A percentile compares a stretch with the other conserved stretches of the same genome.
Evolutionary conservation across 257 asterid species (phyloP).

Genomic region (Plantago major): DNA sequence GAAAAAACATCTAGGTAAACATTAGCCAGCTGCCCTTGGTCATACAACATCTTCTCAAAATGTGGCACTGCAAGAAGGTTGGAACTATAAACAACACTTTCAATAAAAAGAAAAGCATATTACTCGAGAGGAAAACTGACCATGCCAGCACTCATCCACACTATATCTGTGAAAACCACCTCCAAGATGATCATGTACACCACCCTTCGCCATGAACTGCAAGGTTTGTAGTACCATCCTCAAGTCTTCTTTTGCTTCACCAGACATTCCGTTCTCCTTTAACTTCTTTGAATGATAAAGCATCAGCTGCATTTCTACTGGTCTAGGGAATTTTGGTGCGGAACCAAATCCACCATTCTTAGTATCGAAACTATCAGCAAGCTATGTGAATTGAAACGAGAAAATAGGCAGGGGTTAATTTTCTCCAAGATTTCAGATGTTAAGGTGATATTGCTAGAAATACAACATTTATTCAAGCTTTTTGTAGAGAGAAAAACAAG

Average conservation of each 20-base stretch:
- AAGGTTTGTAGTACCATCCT: slow-evolving; percentile 62
- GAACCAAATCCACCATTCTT: slow-evolving; percentile 89
- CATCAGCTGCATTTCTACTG: slow-evolving; percentile 87
- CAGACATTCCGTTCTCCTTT: slow-evolving; percentile 41
- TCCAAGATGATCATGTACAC: slow-evolving; percentile 88
- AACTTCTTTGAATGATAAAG: slow-evolving; percentile 73
- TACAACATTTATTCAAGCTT: too few species aligned
- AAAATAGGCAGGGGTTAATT: slow-evolving; percentile 5
- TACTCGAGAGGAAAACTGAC: slow-evolving; percentile 35
- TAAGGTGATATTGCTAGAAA: too few species aligned
- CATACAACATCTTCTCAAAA: slow-evolving; percentile 96
- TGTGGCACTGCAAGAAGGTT: slow-evolving; percentile 73
- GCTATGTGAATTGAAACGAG: slow-evolving; percentile 31
- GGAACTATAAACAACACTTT: slow-evolving; percentile 3
- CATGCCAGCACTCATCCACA: slow-evolving; percentile 99
- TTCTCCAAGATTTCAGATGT: background rate
- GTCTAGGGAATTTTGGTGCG: slow-evolving; percentile 97
- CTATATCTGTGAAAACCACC: slow-evolving; percentile 99
- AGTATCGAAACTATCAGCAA: slow-evolving; percentile 66
- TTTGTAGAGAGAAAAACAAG: too few species aligned
- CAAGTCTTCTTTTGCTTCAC: slow-evolving; percentile 61
- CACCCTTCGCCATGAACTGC: slow-evolving; percentile 88
- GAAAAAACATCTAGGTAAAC: slow-evolving; percentile 70
- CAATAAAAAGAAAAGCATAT: slow-evolving; percentile 11
- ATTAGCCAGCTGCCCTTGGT: slow-evolving; percentile 90